These are phyloP conservation scores for Geum urbanum DNA, from an alignment of 306 rosid genomes.

Conservation along the genomic window DNA sequence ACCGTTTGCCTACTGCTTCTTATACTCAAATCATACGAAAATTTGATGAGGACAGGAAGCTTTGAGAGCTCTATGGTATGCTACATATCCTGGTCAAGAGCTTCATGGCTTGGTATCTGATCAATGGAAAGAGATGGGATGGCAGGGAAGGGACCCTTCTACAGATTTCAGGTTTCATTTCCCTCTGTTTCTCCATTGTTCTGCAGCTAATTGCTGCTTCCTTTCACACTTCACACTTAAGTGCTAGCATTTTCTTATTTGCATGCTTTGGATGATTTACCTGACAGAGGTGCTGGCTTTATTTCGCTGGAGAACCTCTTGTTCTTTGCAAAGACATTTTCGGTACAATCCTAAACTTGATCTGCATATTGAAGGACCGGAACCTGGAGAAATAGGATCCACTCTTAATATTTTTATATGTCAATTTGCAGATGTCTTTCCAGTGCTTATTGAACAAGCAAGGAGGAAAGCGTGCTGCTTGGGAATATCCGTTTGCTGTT, in stretches of 20 bases:
- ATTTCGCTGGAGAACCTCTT: conserved; percentile 89
- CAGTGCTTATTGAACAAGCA: conserved; percentile 62
- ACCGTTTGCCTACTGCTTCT: conserved; percentile 5
- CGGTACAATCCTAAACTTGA: conserved; percentile 42
- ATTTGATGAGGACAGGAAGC: conserved; percentile 59
- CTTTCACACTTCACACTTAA: not conserved
- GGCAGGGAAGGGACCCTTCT: conserved; percentile 96
- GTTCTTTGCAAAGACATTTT: conserved; percentile 76
- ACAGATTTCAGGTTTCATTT: conserved; percentile 80
- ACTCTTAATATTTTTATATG: conserved; percentile 7
- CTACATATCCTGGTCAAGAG: conserved; percentile 67
- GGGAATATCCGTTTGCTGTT: conserved; percentile 85
- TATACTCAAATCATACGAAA: conserved; percentile 20
- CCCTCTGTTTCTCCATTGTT: conserved; percentile 10
- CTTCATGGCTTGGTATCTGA: conserved; percentile 80
- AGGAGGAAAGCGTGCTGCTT: conserved; percentile 67
- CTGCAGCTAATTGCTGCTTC: not conserved
- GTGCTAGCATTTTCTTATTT: conserved; percentile 13
- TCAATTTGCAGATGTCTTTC: conserved; percentile 51
- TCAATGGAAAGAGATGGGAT: conserved; percentile 97
- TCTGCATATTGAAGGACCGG: not conserved
- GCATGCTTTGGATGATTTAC: conserved; percentile 18
- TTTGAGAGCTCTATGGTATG: conserved; percentile 75
- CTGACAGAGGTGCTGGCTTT: conserved; percentile 84
- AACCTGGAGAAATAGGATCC: conserved; percentile 1